Evolutionary conservation across 2,329 filamentous ascomycete genomes (phyloP).

Genomic region (Hypoxylon sp.): DNA sequence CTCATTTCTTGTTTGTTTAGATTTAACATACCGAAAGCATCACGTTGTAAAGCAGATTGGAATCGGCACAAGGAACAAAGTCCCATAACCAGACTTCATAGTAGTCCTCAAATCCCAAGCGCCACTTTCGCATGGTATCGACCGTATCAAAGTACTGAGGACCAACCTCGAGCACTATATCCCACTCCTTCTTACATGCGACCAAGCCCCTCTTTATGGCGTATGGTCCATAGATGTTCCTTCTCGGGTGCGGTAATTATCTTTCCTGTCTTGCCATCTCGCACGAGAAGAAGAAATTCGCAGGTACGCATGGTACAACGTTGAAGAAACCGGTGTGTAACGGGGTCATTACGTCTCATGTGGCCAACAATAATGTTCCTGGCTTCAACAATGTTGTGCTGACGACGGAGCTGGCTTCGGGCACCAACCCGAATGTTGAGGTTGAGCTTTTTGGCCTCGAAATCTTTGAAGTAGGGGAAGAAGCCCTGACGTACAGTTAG

Average conservation of each 20-base stretch:
- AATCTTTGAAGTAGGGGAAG: conserved; percentile 50
- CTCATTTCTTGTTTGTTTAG: background rate
- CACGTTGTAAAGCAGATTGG: conserved; percentile 43
- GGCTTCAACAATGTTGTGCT: conserved; percentile 49
- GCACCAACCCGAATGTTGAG: conserved; percentile 46
- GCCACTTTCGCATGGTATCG: conserved; percentile 47
- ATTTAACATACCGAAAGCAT: conserved; percentile 40
- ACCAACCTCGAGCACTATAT: conserved; percentile 45
- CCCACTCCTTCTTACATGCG: conserved; percentile 50
- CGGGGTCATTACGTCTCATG: conserved; percentile 54
- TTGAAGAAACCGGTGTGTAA: conserved; percentile 53
- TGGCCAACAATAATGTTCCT: conserved; percentile 54
- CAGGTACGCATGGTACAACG: conserved; percentile 52
- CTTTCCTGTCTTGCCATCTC: conserved; percentile 52
- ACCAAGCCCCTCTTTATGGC: conserved; percentile 47
- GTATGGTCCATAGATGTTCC: conserved; percentile 49
- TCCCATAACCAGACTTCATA: conserved; percentile 55
- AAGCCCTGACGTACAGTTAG: conserved; percentile 46
- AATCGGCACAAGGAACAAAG: conserved; percentile 45
- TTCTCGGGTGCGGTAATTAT: conserved; percentile 49
- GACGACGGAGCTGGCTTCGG: conserved; percentile 45
- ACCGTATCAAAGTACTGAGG: conserved; percentile 47
- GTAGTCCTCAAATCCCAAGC: conserved; percentile 51
- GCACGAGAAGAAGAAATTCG: conserved; percentile 50
- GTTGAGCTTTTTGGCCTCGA: conserved; percentile 45